A percentile compares a stretch with the other conserved stretches of the same genome.
Conservation (phyloP, 2,329 filamentous ascomycete species). For the Xylariaceae sp. region DNA sequence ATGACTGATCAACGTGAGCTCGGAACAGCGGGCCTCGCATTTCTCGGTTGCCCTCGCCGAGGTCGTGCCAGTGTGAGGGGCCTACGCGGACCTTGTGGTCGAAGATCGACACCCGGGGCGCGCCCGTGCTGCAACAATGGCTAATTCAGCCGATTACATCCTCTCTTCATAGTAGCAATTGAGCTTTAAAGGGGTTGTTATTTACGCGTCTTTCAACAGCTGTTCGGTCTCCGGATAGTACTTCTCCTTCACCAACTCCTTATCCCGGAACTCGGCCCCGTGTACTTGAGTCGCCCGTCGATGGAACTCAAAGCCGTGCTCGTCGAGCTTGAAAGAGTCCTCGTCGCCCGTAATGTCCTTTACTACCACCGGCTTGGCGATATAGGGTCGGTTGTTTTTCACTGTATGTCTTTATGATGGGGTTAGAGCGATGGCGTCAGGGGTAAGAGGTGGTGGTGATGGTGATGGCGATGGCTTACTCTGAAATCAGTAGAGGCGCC, state of each 20-base stretch:
- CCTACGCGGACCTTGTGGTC: constrained; percentile 64
- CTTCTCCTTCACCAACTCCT: constrained; percentile 51
- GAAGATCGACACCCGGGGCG: constrained; percentile 60
- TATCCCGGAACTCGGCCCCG: constrained; percentile 40
- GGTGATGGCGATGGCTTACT: constrained; percentile 17
- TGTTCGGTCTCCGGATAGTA: constrained; percentile 71
- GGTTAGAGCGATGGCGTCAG: background rate
- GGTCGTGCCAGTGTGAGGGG: constrained; percentile 56
- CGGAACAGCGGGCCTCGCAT: constrained; percentile 29
- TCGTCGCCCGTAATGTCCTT: constrained; percentile 39
- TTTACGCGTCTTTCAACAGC: constrained; percentile 51
- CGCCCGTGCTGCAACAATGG: constrained; percentile 47
- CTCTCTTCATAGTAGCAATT: too few relatives aligned
- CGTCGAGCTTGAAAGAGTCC: constrained; percentile 37
- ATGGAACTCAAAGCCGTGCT: constrained; percentile 39
- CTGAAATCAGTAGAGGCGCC: constrained; percentile 27
- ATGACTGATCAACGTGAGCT: constrained; percentile 38
- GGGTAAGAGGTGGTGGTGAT: background rate
- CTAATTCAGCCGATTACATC: background rate
- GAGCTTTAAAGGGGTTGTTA: background rate
- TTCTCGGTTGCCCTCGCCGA: constrained; percentile 56
- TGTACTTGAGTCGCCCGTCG: constrained; percentile 29
- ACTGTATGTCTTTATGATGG: constrained; percentile 26
- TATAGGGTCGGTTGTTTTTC: constrained; percentile 38
- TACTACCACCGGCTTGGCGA: constrained; percentile 41